phyloP scores from a whole-genome alignment of 352 stramenopile genomes.

The Pythium myriotylum region DNA sequence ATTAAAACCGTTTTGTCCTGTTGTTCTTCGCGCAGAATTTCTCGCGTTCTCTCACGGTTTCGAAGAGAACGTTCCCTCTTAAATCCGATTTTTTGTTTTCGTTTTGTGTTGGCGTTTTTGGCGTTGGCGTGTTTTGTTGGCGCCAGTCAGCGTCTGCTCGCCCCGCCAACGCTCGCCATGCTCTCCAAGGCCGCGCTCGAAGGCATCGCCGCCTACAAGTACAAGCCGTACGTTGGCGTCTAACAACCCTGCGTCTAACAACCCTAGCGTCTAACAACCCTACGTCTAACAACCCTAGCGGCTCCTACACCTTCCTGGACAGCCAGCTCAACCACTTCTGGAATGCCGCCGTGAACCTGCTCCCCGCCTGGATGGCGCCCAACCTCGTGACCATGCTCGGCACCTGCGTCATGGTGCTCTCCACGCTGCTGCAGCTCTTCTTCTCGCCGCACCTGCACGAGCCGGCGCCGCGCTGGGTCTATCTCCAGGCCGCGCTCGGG shows the following conservation, averaged over 20 bases:
- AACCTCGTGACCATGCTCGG: conserved; percentile 92
- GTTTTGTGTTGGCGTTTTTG: not conserved
- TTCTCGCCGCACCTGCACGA: conserved; percentile 72
- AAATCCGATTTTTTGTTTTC: not conserved
- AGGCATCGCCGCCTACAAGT: conserved; percentile 87
- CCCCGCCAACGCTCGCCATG: conserved; percentile 36
- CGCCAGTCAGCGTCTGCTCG: not conserved
- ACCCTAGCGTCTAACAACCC: conserved; percentile 41
- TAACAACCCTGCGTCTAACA: too few relatives aligned
- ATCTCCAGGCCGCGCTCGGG: conserved; percentile 70
- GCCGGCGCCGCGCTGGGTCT: conserved; percentile 69
- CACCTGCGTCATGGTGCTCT: conserved; percentile 74
- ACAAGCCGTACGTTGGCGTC: conserved; percentile 72
- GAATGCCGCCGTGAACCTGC: conserved; percentile 79
- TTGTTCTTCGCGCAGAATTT: not conserved
- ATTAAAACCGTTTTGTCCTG: conserved; percentile 13
- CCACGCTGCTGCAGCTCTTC: conserved; percentile 79
- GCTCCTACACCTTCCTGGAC: conserved; percentile 88
- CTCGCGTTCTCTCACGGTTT: too few relatives aligned
- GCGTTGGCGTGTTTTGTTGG: conserved; percentile 1
- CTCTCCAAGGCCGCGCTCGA: conserved; percentile 76
- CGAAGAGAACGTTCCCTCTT: not conserved
- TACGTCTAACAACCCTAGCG: conserved; percentile 33
- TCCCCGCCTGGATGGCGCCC: conserved; percentile 89
- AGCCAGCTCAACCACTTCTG: conserved; percentile 89